Conservation (phyloP, 148 eudicot species). For the Amaranthus cruentus region DNA sequence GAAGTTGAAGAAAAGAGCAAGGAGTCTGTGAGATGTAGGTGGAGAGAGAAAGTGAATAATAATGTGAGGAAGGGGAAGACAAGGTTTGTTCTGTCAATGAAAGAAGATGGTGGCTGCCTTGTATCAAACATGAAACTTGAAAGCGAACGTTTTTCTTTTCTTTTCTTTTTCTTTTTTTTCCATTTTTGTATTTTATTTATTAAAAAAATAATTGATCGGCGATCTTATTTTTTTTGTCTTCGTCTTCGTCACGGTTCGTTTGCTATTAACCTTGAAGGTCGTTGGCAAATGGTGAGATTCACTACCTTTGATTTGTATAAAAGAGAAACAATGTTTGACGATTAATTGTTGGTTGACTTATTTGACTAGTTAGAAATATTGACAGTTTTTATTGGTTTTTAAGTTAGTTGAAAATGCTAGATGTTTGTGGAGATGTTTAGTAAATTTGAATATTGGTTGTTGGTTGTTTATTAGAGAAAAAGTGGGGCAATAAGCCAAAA, state of each 20-base stretch:
- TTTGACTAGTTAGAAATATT: too few species aligned
- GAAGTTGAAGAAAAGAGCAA: neutral
- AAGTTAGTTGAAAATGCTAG: too few species aligned
- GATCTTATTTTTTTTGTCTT: neutral
- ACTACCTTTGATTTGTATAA: too few species aligned
- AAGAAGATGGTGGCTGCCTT: neutral
- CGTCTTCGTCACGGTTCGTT: constrained; percentile 1
- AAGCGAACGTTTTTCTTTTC: neutral
- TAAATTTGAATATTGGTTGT: too few species aligned
- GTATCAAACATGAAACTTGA: neutral
- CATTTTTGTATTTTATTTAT: neutral
- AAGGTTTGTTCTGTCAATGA: neutral
- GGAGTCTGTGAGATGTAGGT: constrained; percentile 11
- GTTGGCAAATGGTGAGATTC: too few species aligned
- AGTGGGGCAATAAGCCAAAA: too few species aligned
- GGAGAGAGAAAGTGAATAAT: neutral
- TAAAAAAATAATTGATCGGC: neutral
- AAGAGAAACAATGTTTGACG: too few species aligned
- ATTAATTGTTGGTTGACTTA: too few species aligned
- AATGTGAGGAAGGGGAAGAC: neutral
- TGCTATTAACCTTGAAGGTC: neutral
- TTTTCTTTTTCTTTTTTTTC: neutral
- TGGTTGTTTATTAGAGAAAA: too few species aligned
- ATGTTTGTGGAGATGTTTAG: too few species aligned
- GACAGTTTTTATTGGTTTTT: too few species aligned